Evolutionary conservation across 2,329 filamentous ascomycete genomes (phyloP), one percentile per base, ranked within the genome.

Genomic region (Plenodomus biglobosus): DNA sequence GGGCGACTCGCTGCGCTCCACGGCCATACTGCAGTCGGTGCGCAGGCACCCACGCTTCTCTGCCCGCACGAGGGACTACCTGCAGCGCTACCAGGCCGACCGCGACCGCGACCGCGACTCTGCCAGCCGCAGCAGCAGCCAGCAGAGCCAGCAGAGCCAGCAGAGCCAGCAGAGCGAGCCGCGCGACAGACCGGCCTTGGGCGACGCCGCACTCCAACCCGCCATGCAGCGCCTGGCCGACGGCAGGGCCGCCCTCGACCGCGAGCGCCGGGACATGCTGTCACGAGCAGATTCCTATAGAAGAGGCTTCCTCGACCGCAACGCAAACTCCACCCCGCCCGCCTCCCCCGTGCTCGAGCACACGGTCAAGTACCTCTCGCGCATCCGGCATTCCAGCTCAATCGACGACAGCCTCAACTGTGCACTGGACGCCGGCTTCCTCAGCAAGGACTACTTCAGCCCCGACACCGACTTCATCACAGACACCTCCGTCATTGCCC

Each of bases 361-460:
- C 55, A 79, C 81, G 1, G 80, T 87, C 59, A 79, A 77, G 58
- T 87, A 86, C 64, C 75, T 87, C 15, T 79, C 82, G 45, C 76
- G 77, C 43, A 72, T 87, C 52, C 80, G 82, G 15, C 74, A 75
- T 44, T 81, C 78, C 22, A 75, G 67, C 45, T 76, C 75, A 11
- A 75, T 79, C 42, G 77, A 83, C 51, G 81, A 85, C 53, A 79
- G 79, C 51, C 68, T 83, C 16, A 74, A 73, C 30, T 75, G 74
- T 16, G 81, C 80, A 13, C 76, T 78, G 4, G 79, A 79, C 21
- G 76, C 76, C 20, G 79, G 79, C 11, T 76, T 85, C 46, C 72
- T 79, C 17, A 75, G 70, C 18, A 76, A 79, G 48, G 80, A 82
- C 52, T 77, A 79, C 60, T 78, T 79, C 46, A 75, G 78, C 53